Percentiles rank a stretch among this genome's conserved stretches.
Evolutionary conservation across 2,329 filamentous ascomycete species (phyloP).

Genomic region (Cadophora luteo-olivacea): DNA sequence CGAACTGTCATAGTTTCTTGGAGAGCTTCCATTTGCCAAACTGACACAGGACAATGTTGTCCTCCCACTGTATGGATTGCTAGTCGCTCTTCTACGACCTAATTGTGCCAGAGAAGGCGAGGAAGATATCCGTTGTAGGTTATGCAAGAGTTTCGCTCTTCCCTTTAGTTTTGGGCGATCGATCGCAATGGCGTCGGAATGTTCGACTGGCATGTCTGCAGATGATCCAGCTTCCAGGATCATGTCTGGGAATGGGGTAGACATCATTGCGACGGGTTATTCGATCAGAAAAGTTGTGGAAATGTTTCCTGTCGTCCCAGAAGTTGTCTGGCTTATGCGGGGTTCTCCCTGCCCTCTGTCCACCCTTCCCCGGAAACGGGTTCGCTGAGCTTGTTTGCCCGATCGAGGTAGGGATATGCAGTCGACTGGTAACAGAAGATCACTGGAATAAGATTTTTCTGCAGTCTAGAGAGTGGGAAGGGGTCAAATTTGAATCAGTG

Average conservation of each 20-base stretch:
- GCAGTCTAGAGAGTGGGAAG: not conserved
- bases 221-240: slow-evolving; percentile 30
- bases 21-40: slow-evolving; percentile 39
- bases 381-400: slow-evolving; percentile 1
- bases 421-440: not conserved
- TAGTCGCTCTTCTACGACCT: slow-evolving; percentile 40
- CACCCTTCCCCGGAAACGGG: not conserved
- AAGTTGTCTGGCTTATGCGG: slow-evolving; percentile 15
- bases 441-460: not conserved
- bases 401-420: not conserved
- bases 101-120: slow-evolving; percentile 44
- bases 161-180: slow-evolving; percentile 42
- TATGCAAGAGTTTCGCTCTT: slow-evolving; percentile 41
- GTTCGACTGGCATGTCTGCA: slow-evolving; percentile 34
- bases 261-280: slow-evolving; percentile 30
- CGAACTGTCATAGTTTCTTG: slow-evolving; percentile 39
- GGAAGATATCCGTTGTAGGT: slow-evolving; percentile 45
- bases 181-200: slow-evolving; percentile 40
- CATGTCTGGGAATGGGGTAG: slow-evolving; percentile 34
- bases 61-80: slow-evolving; percentile 43
- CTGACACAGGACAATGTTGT: slow-evolving; percentile 43
- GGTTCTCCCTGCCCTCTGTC: slow-evolving; percentile 12
- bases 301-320: slow-evolving; percentile 2
- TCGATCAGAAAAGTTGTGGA: not conserved
- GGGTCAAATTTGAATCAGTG: not conserved